These are phyloP conservation scores for Kwoniella mangroviensis DNA, from an alignment of 768 basidiomycete genomes.

Conservation along the genomic window DNA sequence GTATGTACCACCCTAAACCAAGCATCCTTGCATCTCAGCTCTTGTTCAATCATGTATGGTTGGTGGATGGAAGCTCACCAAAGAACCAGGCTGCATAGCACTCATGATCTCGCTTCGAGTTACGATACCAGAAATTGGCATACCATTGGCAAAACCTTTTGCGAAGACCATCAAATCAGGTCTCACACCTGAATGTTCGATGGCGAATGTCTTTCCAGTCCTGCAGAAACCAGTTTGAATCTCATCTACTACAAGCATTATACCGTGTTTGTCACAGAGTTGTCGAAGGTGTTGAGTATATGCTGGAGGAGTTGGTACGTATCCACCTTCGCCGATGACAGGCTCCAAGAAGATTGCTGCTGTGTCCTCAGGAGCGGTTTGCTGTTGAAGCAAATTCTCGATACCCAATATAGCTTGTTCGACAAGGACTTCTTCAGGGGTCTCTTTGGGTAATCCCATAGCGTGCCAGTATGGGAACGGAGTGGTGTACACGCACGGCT, in stretches of 20 bases:
- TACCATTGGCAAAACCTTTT: slow-evolving; percentile 76
- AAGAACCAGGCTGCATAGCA: slow-evolving; percentile 55
- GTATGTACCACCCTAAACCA: slow-evolving; percentile 47
- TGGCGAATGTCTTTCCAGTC: slow-evolving; percentile 68
- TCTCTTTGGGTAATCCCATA: slow-evolving; percentile 65
- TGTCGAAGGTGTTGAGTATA: slow-evolving; percentile 79
- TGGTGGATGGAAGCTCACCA: slow-evolving; percentile 20
- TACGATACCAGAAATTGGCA: slow-evolving; percentile 87
- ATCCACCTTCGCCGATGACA: slow-evolving; percentile 92
- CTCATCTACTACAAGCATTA: slow-evolving; percentile 65
- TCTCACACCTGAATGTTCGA: slow-evolving; percentile 74
- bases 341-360: slow-evolving; percentile 92
- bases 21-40: not conserved
- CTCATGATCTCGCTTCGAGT: slow-evolving; percentile 81
- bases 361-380: slow-evolving; percentile 80
- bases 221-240: slow-evolving; percentile 85
- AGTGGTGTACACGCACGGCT: slow-evolving; percentile 66
- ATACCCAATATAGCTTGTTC: slow-evolving; percentile 76
- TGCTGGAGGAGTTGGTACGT: slow-evolving; percentile 80
- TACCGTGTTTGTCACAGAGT: slow-evolving; percentile 81
- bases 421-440: slow-evolving; percentile 67
- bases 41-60: not conserved
- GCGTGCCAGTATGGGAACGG: slow-evolving; percentile 97
- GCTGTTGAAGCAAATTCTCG: slow-evolving; percentile 76
- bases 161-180: slow-evolving; percentile 90